Conservation (phyloP, 768 basidiomycete genomes). For the Pholiota molesta region DNA sequence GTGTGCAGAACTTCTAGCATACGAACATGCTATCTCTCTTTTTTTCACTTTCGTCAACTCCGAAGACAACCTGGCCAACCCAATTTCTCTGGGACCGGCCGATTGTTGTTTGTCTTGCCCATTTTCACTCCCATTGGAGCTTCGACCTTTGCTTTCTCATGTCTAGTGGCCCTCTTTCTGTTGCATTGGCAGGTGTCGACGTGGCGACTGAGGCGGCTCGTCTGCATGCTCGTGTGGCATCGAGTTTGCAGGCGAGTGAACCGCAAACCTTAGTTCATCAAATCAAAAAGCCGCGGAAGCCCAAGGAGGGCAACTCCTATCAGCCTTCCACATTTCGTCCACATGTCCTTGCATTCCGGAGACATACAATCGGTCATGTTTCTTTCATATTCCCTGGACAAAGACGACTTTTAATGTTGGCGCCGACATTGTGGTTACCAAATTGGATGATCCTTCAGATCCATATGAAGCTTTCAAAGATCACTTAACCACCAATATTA, state of each 20-base stretch:
- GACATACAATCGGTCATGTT: too few species aligned
- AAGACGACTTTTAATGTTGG: constrained; percentile 32
- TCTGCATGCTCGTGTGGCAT: too few species aligned
- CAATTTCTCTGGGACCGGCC: not conserved
- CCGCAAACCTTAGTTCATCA: too few species aligned
- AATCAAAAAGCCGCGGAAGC: constrained; percentile 5
- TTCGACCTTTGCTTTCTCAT: constrained; percentile 4
- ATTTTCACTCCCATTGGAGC: not conserved
- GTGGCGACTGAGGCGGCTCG: too few species aligned
- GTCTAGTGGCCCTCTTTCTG: constrained; percentile 4
- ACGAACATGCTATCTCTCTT: not conserved
- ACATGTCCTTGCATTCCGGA: constrained; percentile 16
- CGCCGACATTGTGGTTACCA: constrained; percentile 29
- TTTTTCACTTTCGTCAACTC: not conserved
- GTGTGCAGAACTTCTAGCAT: not conserved
- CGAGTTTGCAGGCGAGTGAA: too few species aligned
- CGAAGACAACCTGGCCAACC: not conserved
- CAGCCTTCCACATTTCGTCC: constrained; percentile 8
- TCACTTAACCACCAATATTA: not conserved
- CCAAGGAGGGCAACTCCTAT: not conserved
- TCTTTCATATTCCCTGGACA: constrained; percentile 38
- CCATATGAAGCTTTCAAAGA: not conserved
- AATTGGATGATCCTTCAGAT: not conserved
- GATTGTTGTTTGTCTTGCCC: too few species aligned
- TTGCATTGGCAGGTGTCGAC: not conserved